Evolutionary conservation across 176 grass and related monocot genomes (phyloP).

Genomic region (bread wheat (Triticum aestivum)): DNA sequence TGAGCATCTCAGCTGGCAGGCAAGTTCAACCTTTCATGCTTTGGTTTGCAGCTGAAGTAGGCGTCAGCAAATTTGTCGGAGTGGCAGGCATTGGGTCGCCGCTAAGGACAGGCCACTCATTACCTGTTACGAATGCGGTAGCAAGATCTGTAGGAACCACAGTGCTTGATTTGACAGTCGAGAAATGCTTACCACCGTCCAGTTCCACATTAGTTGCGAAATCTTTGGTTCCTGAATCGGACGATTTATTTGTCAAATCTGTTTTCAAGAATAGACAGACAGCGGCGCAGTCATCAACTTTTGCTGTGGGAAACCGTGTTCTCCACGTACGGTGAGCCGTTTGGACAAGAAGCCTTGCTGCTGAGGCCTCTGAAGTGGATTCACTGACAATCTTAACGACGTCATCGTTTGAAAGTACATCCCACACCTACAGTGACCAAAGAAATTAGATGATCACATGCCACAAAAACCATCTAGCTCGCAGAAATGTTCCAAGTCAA

Average conservation of each 20-base stretch:
- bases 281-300: constrained; percentile 69
- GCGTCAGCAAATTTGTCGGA: constrained; percentile 19
- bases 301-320: constrained; percentile 50
- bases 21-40: constrained; percentile 23
- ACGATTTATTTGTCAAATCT: constrained; percentile 28
- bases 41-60: constrained; percentile 17
- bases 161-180: constrained; percentile 32
- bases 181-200: constrained; percentile 34
- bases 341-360: constrained; percentile 64
- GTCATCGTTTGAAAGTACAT: constrained; percentile 68
- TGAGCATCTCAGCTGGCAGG: neutral
- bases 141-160: constrained; percentile 32
- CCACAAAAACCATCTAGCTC: neutral
- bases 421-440: constrained; percentile 63
- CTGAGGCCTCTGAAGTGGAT: constrained; percentile 43
- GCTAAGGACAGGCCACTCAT: constrained; percentile 34
- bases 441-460: neutral
- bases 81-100: neutral
- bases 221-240: constrained; percentile 20
- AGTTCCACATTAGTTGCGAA: constrained; percentile 13
- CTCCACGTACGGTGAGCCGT: constrained; percentile 54
- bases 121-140: constrained; percentile 15
- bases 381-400: constrained; percentile 54
- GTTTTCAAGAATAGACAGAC: constrained; percentile 76
- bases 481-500: constrained; percentile 19